Conservation (phyloP, 768 basidiomycete genomes). For the Nevesoporus exiguus region DNA sequence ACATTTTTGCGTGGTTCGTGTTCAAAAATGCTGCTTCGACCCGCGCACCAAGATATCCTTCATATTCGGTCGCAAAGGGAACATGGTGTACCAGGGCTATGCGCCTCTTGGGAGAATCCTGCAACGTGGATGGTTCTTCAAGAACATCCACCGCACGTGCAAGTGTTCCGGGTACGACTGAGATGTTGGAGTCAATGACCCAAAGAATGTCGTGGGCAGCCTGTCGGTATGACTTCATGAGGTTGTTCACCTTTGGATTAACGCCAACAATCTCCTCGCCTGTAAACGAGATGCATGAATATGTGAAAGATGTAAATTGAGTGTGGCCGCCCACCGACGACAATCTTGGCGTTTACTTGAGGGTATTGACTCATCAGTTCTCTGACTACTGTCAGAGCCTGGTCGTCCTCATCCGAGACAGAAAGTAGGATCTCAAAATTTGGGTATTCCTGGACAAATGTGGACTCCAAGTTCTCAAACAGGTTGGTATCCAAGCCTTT, state of each 20-base stretch:
- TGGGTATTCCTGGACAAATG: constrained; percentile 88
- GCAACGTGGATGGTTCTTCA: constrained; percentile 38
- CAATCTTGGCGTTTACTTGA: constrained; percentile 61
- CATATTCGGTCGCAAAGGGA: constrained; percentile 78
- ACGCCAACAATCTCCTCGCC: constrained; percentile 84
- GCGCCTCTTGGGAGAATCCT: constrained; percentile 37
- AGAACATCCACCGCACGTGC: constrained; percentile 83
- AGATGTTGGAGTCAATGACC: constrained; percentile 96
- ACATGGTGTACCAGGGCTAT: constrained; percentile 94
- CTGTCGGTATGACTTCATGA: constrained; percentile 75
- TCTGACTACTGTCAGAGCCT: constrained; percentile 79
- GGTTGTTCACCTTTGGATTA: constrained; percentile 98
- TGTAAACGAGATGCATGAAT: constrained; percentile 28
- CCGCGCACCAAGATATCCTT: constrained; percentile 68
- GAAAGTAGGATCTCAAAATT: constrained; percentile 90
- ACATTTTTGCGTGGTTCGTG: constrained; percentile 98
- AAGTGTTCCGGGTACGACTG: constrained; percentile 72
- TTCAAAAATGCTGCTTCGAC: constrained; percentile 95
- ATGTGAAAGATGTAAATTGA: background rate
- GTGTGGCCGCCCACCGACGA: constrained; percentile 58
- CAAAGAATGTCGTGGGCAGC: constrained; percentile 90
- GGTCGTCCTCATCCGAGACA: constrained; percentile 85
- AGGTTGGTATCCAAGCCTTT: constrained; percentile 95
- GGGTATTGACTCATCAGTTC: constrained; percentile 80
- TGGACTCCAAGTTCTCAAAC: constrained; percentile 93